Percentiles rank a stretch among this genome's conserved stretches.
Evolutionary conservation across 2,329 filamentous ascomycete species (phyloP).

Genomic region (Pyrenophora graminea): DNA sequence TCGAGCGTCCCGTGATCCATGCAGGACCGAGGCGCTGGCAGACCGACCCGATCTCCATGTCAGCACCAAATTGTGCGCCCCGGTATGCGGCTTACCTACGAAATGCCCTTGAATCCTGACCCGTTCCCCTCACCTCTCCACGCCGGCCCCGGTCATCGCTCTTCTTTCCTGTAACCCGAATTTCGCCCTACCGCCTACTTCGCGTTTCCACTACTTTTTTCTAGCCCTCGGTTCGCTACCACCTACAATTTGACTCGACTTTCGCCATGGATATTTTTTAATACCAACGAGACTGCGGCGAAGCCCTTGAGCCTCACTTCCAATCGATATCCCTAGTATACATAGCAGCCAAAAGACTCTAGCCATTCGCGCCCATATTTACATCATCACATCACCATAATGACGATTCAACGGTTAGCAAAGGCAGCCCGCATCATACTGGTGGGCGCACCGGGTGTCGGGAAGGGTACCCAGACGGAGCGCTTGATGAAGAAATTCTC

Average conservation of each 20-base stretch:
- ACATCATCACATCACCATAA: constrained; percentile 10
- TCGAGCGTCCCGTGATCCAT: not conserved
- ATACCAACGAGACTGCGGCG: constrained; percentile 19
- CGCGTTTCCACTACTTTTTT: not conserved
- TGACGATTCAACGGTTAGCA: constrained; percentile 32
- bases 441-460: constrained; percentile 92
- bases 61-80: constrained; percentile 5
- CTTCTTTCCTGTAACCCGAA: constrained; percentile 1
- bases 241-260: not conserved
- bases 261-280: constrained; percentile 28
- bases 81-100: constrained; percentile 4
- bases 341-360: constrained; percentile 1
- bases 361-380: constrained; percentile 1
- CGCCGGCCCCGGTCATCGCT: constrained; percentile 6
- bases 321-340: constrained; percentile 11
- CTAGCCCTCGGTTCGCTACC: not conserved
- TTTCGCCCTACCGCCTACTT: not conserved
- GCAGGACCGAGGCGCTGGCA: constrained; percentile 9
- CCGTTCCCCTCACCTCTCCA: constrained; percentile 10
- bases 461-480: constrained; percentile 95
- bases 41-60: constrained; percentile 6
- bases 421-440: constrained; percentile 91
- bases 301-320: constrained; percentile 33
- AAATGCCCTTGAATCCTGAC: constrained; percentile 4
- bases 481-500: constrained; percentile 84